phyloP scores from a whole-genome alignment of 176 grass and related monocot genomes.

The Oryza nivara region DNA sequence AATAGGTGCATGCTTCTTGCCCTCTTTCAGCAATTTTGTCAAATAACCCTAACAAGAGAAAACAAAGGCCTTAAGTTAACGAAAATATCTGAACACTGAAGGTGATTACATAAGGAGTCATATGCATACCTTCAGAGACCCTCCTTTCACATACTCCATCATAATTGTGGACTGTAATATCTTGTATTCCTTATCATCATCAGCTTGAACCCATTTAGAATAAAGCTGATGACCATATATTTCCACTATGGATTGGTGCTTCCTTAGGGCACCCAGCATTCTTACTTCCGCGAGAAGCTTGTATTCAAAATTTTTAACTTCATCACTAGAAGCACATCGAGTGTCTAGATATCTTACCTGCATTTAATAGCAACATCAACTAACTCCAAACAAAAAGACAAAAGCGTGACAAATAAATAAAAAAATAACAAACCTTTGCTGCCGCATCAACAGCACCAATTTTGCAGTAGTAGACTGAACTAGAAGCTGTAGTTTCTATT shows the following conservation, averaged over 20 bases:
- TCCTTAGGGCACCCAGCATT: slow-evolving; percentile 81
- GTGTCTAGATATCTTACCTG: slow-evolving; percentile 77
- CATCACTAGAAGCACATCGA: slow-evolving; percentile 52
- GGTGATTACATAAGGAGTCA: slow-evolving; percentile 10
- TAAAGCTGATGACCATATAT: slow-evolving; percentile 96
- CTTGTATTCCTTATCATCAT: slow-evolving; percentile 70
- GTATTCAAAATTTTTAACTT: slow-evolving; percentile 78
- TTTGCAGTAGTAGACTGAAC: slow-evolving; percentile 79
- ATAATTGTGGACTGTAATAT: slow-evolving; percentile 87
- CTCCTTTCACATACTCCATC: slow-evolving; percentile 95
- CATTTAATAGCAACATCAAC: slow-evolving; percentile 27
- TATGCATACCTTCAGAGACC: slow-evolving; percentile 77
- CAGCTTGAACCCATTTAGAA: slow-evolving; percentile 79
- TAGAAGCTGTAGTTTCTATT: slow-evolving; percentile 64
- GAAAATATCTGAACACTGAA: slow-evolving; percentile 26
- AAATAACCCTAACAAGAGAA: slow-evolving; percentile 71
- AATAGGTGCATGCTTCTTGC: slow-evolving; percentile 68
- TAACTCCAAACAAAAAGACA: slow-evolving; percentile 33
- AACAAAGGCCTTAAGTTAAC: slow-evolving; percentile 16
- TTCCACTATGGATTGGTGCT: slow-evolving; percentile 85
- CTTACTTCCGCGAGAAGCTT: slow-evolving; percentile 91
- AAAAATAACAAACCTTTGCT: slow-evolving; percentile 65
- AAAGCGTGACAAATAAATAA: slow-evolving; percentile 9
- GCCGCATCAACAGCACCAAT: slow-evolving; percentile 79
- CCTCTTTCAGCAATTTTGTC: slow-evolving; percentile 63